phyloP scores from a whole-genome alignment of 495 filamentous ascomycete genomes.

The Physcia stellaris region DNA sequence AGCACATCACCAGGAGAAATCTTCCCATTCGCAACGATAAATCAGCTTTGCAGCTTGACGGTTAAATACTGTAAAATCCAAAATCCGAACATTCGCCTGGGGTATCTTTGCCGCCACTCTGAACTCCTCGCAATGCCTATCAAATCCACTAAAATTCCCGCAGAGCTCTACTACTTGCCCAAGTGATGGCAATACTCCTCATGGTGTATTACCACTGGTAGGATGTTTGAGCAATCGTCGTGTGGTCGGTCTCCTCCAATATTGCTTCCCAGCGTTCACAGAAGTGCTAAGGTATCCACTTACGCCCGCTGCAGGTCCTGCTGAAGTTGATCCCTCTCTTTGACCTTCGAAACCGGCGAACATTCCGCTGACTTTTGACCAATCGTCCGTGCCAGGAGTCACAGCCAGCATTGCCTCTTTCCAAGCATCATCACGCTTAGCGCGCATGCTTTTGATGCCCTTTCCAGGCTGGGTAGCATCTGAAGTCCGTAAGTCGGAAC shows the following conservation, averaged over 20 bases:
- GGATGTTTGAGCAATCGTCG: background rate
- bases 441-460: constrained; percentile 2
- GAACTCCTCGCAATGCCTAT: too few species aligned
- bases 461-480: background rate
- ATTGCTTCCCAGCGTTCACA: constrained; percentile 15
- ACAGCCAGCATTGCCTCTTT: constrained; percentile 13
- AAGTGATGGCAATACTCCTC: background rate
- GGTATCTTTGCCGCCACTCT: too few species aligned
- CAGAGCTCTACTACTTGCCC: too few species aligned
- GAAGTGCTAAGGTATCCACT: constrained; percentile 10
- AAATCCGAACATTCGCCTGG: too few species aligned
- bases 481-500: constrained; percentile 12
- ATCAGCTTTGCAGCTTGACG: too few species aligned
- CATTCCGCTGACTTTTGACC: constrained; percentile 6
- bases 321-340: background rate
- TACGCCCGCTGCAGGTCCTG: background rate
- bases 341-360: constrained; percentile 13
- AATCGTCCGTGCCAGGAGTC: background rate
- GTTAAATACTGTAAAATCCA: too few species aligned
- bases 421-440: constrained; percentile 11
- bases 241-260: constrained; percentile 12
- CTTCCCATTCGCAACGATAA: too few species aligned
- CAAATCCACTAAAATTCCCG: too few species aligned
- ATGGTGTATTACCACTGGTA: background rate
- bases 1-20: too few species aligned